Percentiles rank a stretch among this genome's conserved stretches.
Conservation (phyloP, 1,284 basidiomycete genomes). For the Ceratobasidium papillatum region DNA sequence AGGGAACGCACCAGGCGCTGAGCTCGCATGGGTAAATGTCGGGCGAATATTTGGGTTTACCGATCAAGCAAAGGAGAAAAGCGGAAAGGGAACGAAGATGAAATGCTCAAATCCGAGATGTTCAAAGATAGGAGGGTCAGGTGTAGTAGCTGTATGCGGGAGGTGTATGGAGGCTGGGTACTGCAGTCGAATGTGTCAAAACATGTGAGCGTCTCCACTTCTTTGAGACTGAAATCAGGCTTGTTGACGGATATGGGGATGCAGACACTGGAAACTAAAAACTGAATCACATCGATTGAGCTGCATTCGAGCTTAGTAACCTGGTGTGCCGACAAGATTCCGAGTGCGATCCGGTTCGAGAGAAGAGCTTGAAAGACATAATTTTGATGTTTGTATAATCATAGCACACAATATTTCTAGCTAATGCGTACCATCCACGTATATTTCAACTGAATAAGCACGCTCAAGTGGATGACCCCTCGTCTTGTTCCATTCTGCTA, state of each 20-base stretch:
- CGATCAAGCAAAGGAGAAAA: background rate
- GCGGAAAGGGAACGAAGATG: background rate
- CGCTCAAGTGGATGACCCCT: background rate
- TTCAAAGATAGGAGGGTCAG: background rate
- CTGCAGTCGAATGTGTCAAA: background rate
- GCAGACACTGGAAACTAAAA: background rate
- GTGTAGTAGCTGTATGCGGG: background rate
- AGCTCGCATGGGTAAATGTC: conserved; percentile 21
- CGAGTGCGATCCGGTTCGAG: too few species aligned
- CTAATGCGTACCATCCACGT: too few species aligned
- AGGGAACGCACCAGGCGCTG: background rate
- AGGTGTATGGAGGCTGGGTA: background rate
- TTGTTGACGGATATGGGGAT: background rate
- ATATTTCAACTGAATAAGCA: too few species aligned
- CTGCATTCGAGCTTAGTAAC: too few species aligned
- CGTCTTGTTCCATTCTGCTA: background rate
- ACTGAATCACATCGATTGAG: background rate
- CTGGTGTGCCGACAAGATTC: too few species aligned
- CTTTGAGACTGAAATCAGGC: background rate
- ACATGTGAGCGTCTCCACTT: background rate
- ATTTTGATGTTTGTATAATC: too few species aligned
- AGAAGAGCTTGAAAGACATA: too few species aligned
- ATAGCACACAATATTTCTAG: too few species aligned
- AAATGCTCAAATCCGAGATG: background rate
- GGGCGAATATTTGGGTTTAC: conserved; percentile 17